These are phyloP conservation scores for Silene noctiflora DNA, from an alignment of 179 eudicot species.

Conservation along the genomic window DNA sequence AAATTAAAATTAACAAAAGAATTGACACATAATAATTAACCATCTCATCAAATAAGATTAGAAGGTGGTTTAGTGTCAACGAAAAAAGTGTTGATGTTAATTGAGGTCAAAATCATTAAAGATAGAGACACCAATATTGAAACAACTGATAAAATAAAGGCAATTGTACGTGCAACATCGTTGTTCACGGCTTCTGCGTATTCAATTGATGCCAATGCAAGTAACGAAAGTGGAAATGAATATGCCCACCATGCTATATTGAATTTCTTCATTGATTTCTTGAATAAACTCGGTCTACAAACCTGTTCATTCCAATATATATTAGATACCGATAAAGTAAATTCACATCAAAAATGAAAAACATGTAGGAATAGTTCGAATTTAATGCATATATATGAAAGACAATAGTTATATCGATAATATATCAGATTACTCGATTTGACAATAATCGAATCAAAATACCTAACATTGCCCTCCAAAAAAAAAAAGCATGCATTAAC, in stretches of 20 bases:
- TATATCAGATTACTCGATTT: too few relatives aligned
- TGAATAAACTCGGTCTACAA: constrained; percentile 42
- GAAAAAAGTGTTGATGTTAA: constrained; percentile 34
- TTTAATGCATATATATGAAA: too few relatives aligned
- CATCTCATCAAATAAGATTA: background rate
- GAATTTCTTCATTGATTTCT: constrained; percentile 50
- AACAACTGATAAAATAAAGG: constrained; percentile 32
- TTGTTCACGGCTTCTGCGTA: constrained; percentile 41
- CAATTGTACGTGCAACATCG: constrained; percentile 28
- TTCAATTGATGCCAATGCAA: constrained; percentile 44
- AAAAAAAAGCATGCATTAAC: too few relatives aligned
- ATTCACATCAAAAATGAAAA: too few relatives aligned
- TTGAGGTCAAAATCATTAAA: constrained; percentile 34
- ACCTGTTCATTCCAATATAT: constrained; percentile 25
- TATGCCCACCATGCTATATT: constrained; percentile 60
- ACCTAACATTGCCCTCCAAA: too few relatives aligned
- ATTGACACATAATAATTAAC: background rate
- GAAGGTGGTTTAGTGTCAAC: constrained; percentile 13
- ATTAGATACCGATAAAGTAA: too few relatives aligned
- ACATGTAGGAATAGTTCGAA: too few relatives aligned
- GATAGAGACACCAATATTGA: constrained; percentile 38
- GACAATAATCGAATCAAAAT: too few relatives aligned
- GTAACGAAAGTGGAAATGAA: constrained; percentile 45
- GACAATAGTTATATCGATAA: too few relatives aligned
- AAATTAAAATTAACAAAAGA: background rate